A percentile compares a stretch with the other conserved stretches of the same genome.
Evolutionary conservation across 169 alveolate species (phyloP).

Genomic region (Cryptosporidium sp.): DNA sequence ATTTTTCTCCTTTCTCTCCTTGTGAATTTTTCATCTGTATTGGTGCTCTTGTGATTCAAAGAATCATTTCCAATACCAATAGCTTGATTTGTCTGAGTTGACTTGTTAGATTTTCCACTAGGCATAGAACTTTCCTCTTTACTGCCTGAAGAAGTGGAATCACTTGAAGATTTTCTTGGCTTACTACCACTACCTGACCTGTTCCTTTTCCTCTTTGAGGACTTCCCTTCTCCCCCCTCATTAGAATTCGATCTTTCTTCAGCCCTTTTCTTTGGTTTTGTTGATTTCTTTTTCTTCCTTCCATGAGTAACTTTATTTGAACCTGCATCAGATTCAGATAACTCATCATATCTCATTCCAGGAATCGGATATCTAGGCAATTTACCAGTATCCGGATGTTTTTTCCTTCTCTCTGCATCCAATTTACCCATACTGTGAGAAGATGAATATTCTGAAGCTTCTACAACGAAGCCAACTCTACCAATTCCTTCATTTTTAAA

Average conservation of each 20-base stretch:
- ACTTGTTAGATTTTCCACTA: neutral
- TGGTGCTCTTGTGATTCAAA: neutral
- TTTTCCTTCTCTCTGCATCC: constrained; percentile 20
- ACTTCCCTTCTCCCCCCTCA: neutral
- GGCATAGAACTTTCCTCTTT: neutral
- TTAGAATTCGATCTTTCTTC: neutral
- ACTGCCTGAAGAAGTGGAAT: neutral
- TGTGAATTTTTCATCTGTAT: neutral
- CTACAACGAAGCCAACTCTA: neutral
- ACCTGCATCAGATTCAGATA: neutral
- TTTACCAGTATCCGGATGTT: constrained; percentile 19
- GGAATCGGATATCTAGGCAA: constrained; percentile 48
- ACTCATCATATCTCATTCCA: constrained; percentile 62
- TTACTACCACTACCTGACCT: neutral
- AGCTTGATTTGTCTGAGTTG: neutral
- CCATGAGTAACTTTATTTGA: neutral
- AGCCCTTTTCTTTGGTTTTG: neutral
- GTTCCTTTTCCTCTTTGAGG: neutral
- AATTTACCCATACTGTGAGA: constrained; percentile 11
- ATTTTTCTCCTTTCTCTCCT: neutral
- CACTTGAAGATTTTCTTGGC: neutral
- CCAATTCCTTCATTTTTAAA: neutral
- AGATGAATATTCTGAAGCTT: constrained; percentile 20
- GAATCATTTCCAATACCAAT: neutral
- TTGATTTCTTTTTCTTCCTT: neutral